Conservation (phyloP, 2,329 filamentous ascomycete species). For the Aspergillus ustus region DNA sequence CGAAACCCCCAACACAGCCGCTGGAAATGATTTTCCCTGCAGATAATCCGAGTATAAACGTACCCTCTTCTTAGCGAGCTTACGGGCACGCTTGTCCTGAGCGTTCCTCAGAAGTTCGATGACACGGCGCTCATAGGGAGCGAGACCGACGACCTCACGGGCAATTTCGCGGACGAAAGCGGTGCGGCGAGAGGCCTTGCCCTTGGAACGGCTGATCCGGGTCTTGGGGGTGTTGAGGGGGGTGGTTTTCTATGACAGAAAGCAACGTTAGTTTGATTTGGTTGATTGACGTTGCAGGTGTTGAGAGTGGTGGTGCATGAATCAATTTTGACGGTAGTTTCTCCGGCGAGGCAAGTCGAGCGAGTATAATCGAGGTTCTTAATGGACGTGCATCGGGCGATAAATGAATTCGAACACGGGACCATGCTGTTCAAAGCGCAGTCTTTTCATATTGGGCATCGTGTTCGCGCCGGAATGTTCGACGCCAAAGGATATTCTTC, state of each 20-base stretch:
- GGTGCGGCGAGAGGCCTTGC: constrained; percentile 94
- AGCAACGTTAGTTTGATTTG: constrained; percentile 42
- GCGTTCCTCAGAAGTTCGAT: constrained; percentile 99
- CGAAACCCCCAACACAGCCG: background rate
- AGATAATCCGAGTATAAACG: constrained; percentile 44
- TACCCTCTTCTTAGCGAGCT: constrained; percentile 99
- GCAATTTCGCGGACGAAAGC: constrained; percentile 96
- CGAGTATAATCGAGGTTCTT: too few relatives aligned
- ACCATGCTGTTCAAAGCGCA: too few relatives aligned
- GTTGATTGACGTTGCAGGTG: background rate
- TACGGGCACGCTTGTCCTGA: constrained; percentile 98
- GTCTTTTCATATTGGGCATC: too few relatives aligned
- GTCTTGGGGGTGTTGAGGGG: constrained; percentile 73
- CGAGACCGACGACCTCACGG: constrained; percentile 95
- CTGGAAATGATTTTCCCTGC: background rate
- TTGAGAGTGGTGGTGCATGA: background rate
- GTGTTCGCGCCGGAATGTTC: too few relatives aligned
- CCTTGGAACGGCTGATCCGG: constrained; percentile 85
- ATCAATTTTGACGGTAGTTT: background rate
- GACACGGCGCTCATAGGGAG: constrained; percentile 96
- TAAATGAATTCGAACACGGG: too few relatives aligned
- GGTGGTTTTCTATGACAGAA: constrained; percentile 74
- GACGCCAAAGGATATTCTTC: too few relatives aligned
- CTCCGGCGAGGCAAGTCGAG: background rate
- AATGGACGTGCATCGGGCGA: too few relatives aligned